Percentiles rank a stretch among this genome's conserved stretches.
Evolutionary conservation across 148 eudicot genomes (phyloP).

Genomic region (Camellia sinensis): DNA sequence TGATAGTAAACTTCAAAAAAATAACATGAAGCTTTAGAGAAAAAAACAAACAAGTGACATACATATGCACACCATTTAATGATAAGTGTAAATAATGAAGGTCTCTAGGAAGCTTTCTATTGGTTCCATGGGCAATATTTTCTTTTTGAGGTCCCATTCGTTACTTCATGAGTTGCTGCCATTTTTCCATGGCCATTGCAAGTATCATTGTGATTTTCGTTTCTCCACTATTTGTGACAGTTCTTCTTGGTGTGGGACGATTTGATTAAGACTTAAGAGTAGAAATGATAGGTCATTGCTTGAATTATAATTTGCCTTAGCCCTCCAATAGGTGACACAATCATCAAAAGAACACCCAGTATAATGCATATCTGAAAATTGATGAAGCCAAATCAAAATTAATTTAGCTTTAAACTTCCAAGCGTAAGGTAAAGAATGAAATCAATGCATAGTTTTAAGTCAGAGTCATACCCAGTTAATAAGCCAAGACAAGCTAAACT

Average conservation of each 20-base stretch:
- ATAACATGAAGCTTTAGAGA: background rate
- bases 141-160: too few relatives aligned
- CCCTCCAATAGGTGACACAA: conserved; percentile 28
- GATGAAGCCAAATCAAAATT: background rate
- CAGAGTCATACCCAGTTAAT: conserved; percentile 23
- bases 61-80: background rate
- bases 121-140: background rate
- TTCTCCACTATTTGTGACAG: background rate
- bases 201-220: background rate
- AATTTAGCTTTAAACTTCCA: background rate
- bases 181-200: background rate
- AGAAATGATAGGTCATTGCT: conserved; percentile 23
- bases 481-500: conserved; percentile 27
- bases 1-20: background rate
- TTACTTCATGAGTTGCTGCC: background rate
- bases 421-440: background rate
- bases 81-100: too few relatives aligned
- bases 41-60: background rate
- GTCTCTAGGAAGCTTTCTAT: background rate
- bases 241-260: background rate
- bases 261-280: background rate
- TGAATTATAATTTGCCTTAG: conserved; percentile 20
- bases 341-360: conserved; percentile 27
- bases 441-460: background rate
- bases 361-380: conserved; percentile 26